phyloP scores from a whole-genome alignment of 495 filamentous ascomycete genomes.

The Tuber calosporum region DNA sequence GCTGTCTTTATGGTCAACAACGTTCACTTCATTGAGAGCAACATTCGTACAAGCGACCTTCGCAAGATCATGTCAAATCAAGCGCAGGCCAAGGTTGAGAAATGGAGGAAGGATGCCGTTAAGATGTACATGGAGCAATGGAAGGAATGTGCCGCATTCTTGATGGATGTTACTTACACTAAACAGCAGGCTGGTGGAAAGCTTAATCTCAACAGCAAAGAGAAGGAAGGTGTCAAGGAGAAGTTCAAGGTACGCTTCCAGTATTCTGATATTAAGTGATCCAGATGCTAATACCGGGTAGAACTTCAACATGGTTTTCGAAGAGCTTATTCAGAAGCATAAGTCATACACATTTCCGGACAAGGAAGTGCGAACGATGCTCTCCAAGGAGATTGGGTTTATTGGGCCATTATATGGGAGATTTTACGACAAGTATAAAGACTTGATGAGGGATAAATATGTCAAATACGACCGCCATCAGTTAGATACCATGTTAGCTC shows the following conservation, averaged over 20 bases:
- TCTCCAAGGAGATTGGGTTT: constrained; percentile 74
- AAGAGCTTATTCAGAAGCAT: constrained; percentile 74
- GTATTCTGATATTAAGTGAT: neutral
- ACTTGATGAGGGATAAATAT: constrained; percentile 96
- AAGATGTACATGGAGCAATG: constrained; percentile 78
- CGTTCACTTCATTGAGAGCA: constrained; percentile 74
- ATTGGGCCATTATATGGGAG: constrained; percentile 89
- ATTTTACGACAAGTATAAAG: constrained; percentile 96
- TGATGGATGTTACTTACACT: constrained; percentile 90
- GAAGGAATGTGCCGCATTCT: constrained; percentile 73
- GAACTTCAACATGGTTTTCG: constrained; percentile 82
- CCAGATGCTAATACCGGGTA: constrained; percentile 26
- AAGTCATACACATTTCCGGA: constrained; percentile 71
- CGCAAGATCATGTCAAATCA: constrained; percentile 61
- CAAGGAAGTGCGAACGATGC: constrained; percentile 68
- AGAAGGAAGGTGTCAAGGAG: constrained; percentile 90
- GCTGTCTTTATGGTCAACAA: constrained; percentile 92
- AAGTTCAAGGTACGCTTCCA: constrained; percentile 61
- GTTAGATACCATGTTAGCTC: constrained; percentile 50
- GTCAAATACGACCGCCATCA: constrained; percentile 86
- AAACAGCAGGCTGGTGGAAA: constrained; percentile 62
- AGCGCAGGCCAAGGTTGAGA: constrained; percentile 59
- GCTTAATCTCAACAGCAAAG: constrained; percentile 73
- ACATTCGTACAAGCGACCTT: constrained; percentile 76
- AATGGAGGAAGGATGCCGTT: constrained; percentile 77